Evolutionary conservation across 345 rosid genomes (phyloP), one percentile per base, ranked within the genome.

Genomic region (Citrus reticulata): DNA sequence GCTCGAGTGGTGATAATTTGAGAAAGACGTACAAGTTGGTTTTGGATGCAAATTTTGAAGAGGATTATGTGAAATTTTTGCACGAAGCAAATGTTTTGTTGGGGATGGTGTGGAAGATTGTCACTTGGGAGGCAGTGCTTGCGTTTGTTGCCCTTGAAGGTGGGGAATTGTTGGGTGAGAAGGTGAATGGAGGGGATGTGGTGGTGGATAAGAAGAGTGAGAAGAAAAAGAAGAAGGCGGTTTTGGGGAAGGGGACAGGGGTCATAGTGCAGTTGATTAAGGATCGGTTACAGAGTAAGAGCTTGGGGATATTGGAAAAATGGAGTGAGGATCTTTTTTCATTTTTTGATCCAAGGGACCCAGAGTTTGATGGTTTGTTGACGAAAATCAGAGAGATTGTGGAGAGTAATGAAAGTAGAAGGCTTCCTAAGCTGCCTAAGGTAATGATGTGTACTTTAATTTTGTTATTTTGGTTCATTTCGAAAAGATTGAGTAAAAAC

Each of bases 341-440:
- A 24, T 87, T 83, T 82, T 85, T 92, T 27, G 87, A 90, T 67
- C 91, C 84, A 0, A 90, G 87, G 75, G 79, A 83, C 67, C 81
- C 81, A 1, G 88, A 83, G 29, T 89, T 91, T 80, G 91, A 88
- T 83, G 68, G 62, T 76, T 81, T 93, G 40, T 79, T 89, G 79
- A 75, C 76, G 17, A 89, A 88, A 79, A 84, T 94, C 70, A 91
- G 91, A 74, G 98, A 93, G 54, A 84, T 94, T 57, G 89, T 93
- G 8, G 98, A 94, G 83, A 96, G 94, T 80, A 96, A 94, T 81
- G 97, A 94, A 82, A 90, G 90, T 79, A 89, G 97, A 81, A 89
- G 98, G 85, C 90, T 91, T 49, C 98, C 98, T n/a, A 96, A 96
- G 90, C 89, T 92, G 81, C 91, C 95, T 2, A 90, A 96, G 97